Base-by-base conservation (phyloP, 345 rosid genomes). In the Gossypium stocksii region DNA sequence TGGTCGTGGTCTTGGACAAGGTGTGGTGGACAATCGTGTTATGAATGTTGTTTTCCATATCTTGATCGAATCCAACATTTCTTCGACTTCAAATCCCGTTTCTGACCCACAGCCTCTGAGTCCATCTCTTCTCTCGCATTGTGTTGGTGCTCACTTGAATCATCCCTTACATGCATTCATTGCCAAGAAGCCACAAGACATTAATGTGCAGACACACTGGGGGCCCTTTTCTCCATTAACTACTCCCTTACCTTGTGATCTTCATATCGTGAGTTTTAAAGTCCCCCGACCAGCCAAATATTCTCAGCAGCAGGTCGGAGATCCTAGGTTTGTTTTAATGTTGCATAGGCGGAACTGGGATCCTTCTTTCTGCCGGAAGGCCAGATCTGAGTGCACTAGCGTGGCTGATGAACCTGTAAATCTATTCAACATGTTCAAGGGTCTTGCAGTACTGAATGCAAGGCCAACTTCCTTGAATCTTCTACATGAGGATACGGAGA, bases 1-100 rank as follows among this genome's bases (percentile, higher is more conserved):
- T 62, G 98, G 98, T 2, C 99, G 99, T 82, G 99, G 99, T 74
- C 94, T 95, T 11, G 98, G 99, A 59, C 98, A 91, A 85, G 99
- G 99, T 23, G 94, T 95, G 80, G 82, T 85, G 87, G 99, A 93
- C 75, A 95, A 95, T 75, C 97, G 89, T 2, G 89, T 89, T 34
- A 83, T 85, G 88, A 91, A 87, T 46, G 89, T 89, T 53, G 82
- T 90, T 53, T 93, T 93, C 74, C 97, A 95, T 80, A 76, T 95
- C 75, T 83, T 89, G 78, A 66, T 83, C 0, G 98, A 95, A 72
- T 82, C 87, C 69, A 93, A 85, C 83, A 80, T 89, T 58, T 89
- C 98, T 77, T 81, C 85, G 4, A n/a, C 88, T 3, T 61, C 86
- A 34, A 80, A 77, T 73, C 78, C 85, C 17, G 77, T 80, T 41